A percentile compares a stretch with the other conserved stretches of the same genome.
Conservation (phyloP, 179 eudicot genomes). For the Sideroxylon spinosum region DNA sequence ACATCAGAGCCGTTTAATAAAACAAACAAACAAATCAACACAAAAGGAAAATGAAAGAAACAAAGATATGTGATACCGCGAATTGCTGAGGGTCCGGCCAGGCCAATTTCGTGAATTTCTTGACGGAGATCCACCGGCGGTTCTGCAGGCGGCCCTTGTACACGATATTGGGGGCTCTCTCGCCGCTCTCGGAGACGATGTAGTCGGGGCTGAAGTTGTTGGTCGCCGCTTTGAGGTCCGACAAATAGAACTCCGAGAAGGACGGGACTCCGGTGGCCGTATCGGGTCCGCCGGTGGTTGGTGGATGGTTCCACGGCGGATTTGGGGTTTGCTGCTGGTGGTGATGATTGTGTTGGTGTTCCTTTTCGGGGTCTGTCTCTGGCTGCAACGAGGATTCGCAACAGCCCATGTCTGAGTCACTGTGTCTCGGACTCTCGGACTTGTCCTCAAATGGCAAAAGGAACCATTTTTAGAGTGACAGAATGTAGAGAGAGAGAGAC, state of each 20-base stretch:
- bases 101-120: conserved; percentile 49
- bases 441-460: conserved; percentile 6
- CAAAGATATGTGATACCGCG: conserved; percentile 28
- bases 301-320: conserved; percentile 20
- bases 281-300: conserved; percentile 17
- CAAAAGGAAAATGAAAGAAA: background rate
- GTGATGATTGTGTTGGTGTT: conserved; percentile 24
- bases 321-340: background rate
- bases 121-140: conserved; percentile 55
- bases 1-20: conserved; percentile 6
- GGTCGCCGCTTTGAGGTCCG: conserved; percentile 54
- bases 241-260: conserved; percentile 40
- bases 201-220: conserved; percentile 50
- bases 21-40: background rate
- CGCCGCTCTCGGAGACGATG: conserved; percentile 60
- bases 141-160: conserved; percentile 54
- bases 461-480: conserved; percentile 4
- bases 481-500: background rate
- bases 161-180: conserved; percentile 54
- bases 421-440: conserved; percentile 5
- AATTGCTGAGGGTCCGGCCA: conserved; percentile 75
- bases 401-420: conserved; percentile 53
- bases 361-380: conserved; percentile 37
- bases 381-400: conserved; percentile 41
- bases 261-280: conserved; percentile 34